Base-by-base conservation (phyloP, 2,329 filamentous ascomycete genomes). In the Apiospora saccharicola region DNA sequence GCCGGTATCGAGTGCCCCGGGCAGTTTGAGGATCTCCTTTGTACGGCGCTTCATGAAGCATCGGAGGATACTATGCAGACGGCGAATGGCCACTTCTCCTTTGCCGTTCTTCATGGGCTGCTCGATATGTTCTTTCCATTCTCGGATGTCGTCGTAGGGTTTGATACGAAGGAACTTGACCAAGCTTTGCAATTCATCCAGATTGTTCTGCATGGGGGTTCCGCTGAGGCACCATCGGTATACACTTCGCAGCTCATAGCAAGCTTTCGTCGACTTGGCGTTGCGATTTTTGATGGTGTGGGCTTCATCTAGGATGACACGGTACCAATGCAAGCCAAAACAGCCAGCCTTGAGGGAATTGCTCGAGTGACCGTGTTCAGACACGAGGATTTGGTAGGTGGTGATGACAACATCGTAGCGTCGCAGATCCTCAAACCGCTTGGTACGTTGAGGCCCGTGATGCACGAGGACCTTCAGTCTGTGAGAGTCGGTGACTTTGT, bases 41-140 rank as follows among this genome's bases (percentile, higher is more conserved):
- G 95, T 98, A 57, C 96, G 91, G n/a, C 96, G 92, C 85, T 98
- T 98, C 96, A 99, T 99, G 84, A 98, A 98, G 71, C 95, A 96
- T 71, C 93, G 92, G 4, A 99, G 85, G 74, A 97, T 91, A 72
- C 93, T 91, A 76, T 98, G 95, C 44, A 99, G 86, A 64, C 96
- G 90, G 69, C 91, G 90, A 80, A 99, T 97, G 22, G 96, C 96
- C 72, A 98, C 89, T 71, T 95, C 93, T 14, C 96, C 96, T 73
- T 93, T 92, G 10, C 95, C 95, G 74, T 93, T 94, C 84, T 96
- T 97, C 89, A 99, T 90, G 0, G 96, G 96, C 64, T 89, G 86
- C 70, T 95, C 95, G 73, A 99, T 99, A 72, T 97, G 92, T 22
- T 95, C 93, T 76, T 96, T 95, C 96, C 96, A 99, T 73, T 93